phyloP scores from a whole-genome alignment of 495 filamentous ascomycete species.

The Xylaria curta region DNA sequence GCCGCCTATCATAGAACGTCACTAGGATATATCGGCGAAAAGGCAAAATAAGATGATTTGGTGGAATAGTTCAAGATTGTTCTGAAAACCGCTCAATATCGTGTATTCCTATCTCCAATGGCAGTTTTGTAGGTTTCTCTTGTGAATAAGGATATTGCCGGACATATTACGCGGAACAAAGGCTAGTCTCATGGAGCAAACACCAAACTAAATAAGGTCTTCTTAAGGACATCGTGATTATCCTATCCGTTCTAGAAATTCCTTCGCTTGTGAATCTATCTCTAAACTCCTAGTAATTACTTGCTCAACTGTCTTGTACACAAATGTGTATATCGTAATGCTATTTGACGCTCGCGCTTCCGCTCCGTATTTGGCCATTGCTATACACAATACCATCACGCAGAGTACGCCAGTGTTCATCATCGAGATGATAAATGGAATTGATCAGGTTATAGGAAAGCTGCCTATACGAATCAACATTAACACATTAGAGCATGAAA shows the following conservation, averaged over 20 bases:
- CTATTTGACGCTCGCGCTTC: background rate
- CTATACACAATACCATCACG: background rate
- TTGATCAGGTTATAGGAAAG: conserved; percentile 43
- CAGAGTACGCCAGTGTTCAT: conserved; percentile 38
- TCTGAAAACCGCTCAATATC: background rate
- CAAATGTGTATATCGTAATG: background rate
- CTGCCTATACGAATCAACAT: conserved; percentile 47
- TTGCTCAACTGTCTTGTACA: background rate
- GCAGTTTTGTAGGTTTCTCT: background rate
- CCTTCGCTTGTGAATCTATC: background rate
- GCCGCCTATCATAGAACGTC: background rate
- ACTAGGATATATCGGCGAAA: background rate
- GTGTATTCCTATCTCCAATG: background rate
- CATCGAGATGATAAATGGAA: conserved; percentile 44
- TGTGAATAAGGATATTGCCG: background rate
- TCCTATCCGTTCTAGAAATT: background rate
- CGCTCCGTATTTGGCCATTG: conserved; percentile 12
- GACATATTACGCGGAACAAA: background rate
- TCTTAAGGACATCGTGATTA: no score
- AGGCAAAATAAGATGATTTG: background rate
- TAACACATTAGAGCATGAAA: conserved; percentile 43
- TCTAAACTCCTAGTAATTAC: background rate
- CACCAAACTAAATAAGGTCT: background rate
- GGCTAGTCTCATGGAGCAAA: background rate
- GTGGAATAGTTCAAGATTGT: background rate